phyloP scores from a whole-genome alignment of 352 stramenopile species.

The Globisporangium paddicum region DNA sequence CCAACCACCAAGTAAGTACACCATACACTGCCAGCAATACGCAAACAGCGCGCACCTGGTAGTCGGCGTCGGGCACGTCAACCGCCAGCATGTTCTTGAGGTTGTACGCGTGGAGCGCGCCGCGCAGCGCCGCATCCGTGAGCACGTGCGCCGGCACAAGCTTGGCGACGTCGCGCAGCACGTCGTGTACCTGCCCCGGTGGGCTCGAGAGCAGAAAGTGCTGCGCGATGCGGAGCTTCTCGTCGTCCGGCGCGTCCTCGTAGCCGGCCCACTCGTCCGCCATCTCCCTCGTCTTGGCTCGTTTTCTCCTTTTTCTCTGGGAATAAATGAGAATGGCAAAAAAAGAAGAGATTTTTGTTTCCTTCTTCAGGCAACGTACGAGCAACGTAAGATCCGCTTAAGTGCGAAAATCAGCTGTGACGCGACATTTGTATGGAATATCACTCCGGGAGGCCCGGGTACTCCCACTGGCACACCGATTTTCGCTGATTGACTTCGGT shows the following conservation, averaged over 20 bases:
- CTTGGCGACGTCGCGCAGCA: constrained; percentile 80
- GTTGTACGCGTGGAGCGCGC: constrained; percentile 82
- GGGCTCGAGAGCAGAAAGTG: constrained; percentile 88
- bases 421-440: no score
- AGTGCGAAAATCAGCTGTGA: background rate
- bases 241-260: constrained; percentile 76
- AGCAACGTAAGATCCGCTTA: background rate
- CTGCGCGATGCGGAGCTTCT: constrained; percentile 88
- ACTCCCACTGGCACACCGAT: no score
- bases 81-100: constrained; percentile 61
- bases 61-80: constrained; percentile 61
- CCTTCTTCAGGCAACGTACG: no score
- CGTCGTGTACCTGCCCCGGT: constrained; percentile 86
- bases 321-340: background rate
- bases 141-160: constrained; percentile 74
- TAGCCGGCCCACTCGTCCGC: constrained; percentile 59
- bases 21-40: background rate
- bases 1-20: background rate
- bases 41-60: constrained; percentile 46
- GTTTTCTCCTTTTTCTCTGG: background rate
- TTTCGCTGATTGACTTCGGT: no score
- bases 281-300: constrained; percentile 31
- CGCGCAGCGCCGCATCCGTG: constrained; percentile 56
- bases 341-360: no score
- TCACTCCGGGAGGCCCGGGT: no score